phyloP scores from a whole-genome alignment of 2,329 filamentous ascomycete genomes.

The Ophiostoma tasmaniense region DNA sequence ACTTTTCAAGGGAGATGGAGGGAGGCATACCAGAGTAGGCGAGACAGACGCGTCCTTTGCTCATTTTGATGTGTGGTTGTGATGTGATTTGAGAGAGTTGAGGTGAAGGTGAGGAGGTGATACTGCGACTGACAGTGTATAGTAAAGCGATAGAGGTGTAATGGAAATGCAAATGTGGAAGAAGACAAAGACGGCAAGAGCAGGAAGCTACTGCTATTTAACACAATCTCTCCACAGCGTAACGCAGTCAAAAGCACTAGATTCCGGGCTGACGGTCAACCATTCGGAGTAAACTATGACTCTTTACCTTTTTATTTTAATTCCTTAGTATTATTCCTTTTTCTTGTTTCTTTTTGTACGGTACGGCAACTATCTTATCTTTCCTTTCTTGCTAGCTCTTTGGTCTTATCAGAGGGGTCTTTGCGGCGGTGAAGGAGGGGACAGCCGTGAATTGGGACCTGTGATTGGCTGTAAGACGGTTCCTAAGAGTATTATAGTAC shows the following conservation, averaged over 20 bases:
- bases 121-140: neutral
- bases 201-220: neutral
- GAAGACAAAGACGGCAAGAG: neutral
- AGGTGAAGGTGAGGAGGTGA: neutral
- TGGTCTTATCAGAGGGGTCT: constrained; percentile 7
- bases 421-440: neutral
- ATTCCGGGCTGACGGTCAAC: neutral
- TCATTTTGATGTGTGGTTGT: constrained; percentile 22
- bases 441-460: neutral
- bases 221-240: neutral
- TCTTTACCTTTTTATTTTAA: neutral
- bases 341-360: neutral
- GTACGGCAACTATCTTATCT: neutral
- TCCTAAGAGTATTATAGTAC: neutral
- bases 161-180: constrained; percentile 1
- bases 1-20: neutral
- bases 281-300: constrained; percentile 1
- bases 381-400: neutral
- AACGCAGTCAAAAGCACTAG: neutral
- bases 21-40: constrained; percentile 24
- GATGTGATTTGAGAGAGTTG: neutral
- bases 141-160: neutral
- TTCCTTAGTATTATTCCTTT: neutral
- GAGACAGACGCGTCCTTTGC: constrained; percentile 29
- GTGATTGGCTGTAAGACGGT: neutral